Base-by-base conservation (phyloP, 306 rosid species). In the Cicer judaicum region DNA sequence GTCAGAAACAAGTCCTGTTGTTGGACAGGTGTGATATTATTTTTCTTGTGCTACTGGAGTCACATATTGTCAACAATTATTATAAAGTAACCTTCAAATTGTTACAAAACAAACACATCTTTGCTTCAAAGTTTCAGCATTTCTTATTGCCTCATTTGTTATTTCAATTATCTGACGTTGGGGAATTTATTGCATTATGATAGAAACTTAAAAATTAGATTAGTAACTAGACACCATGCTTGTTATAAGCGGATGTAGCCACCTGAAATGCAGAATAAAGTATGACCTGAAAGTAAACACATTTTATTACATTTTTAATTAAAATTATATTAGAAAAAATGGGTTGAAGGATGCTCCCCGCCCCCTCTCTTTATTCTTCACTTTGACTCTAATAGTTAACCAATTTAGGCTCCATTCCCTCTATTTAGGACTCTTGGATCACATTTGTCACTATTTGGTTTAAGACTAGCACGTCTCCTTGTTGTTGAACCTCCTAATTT, bases 1-100 rank as follows among this genome's bases (percentile, higher is more conserved):
- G 66, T 71, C 86, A 52, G 76, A 88, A 83, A 72, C 87, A 62
- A 77, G 82, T 80, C 79, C 83, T 56, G 78, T 81, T 77, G 85
- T 80, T 56, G 83, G 72, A 75, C 54, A 81, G 53, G 62, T 67
- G 70, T 75, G 75, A 70, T 24, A 41, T 67, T 61, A 43, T 60
- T 70, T 54, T 55, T 68, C 34, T 64, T 68, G 47, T 57, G 74
- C 10, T 36, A 47, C 72, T 56, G 74, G 67, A 46, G 68, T 72
- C 70, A 43, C 64, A 34, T 38, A n/a, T 19, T 44, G 63, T 52
- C 71, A 46, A 52, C 60, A 57, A 63, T 62, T 56, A 34, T 48
- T 7, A 29, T 57, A 14, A 9, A 52, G 39, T 56, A 78, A 34
- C 46, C 71, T 79, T 79, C 70, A 50, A 70, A 48, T 75, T 64